These are phyloP conservation scores for Microsporum ferrugineum DNA, from an alignment of 2,329 filamentous ascomycete genomes.

Conservation along the genomic window DNA sequence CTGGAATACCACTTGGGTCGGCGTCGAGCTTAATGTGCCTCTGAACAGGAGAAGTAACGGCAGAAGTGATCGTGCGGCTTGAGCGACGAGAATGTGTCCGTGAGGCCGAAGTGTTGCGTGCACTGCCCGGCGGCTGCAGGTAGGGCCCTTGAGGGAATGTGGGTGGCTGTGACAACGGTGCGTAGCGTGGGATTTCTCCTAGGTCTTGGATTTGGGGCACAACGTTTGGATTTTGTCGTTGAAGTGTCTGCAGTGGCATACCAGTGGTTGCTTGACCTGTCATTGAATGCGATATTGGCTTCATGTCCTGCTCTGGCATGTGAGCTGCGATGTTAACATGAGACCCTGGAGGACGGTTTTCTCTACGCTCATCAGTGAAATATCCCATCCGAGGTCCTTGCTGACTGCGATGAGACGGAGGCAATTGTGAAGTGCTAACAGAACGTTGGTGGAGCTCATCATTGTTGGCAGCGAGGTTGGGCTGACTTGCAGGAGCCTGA, in stretches of 20 bases:
- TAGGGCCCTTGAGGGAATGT: conserved; percentile 24
- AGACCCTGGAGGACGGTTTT: conserved; percentile 16
- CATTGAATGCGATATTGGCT: conserved; percentile 4
- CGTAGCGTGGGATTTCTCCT: conserved; percentile 8
- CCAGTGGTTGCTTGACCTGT: not conserved
- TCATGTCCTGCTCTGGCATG: conserved; percentile 10
- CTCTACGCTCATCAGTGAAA: conserved; percentile 33
- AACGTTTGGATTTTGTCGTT: conserved; percentile 1
- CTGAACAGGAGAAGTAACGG: conserved; percentile 12
- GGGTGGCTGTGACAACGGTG: conserved; percentile 9
- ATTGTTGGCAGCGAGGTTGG: conserved; percentile 20
- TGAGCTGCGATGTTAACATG: conserved; percentile 4
- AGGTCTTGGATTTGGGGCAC: conserved; percentile 6
- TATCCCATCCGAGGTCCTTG: conserved; percentile 36
- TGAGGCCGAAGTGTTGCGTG: conserved; percentile 5
- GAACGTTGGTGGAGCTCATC: conserved; percentile 26
- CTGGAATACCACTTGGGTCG: not conserved
- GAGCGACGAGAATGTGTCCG: conserved; percentile 13
- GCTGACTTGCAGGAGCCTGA: conserved; percentile 25
- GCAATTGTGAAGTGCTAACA: conserved; percentile 23
- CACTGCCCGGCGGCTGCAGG: conserved; percentile 16
- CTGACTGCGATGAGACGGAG: conserved; percentile 22
- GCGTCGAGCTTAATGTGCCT: conserved; percentile 9
- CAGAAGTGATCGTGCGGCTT: conserved; percentile 11
- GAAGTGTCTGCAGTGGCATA: conserved; percentile 1